Evolutionary conservation across 2,329 filamentous ascomycete genomes (phyloP), one percentile per base, ranked within the genome.

Genomic region (Penicillium sumatraense): DNA sequence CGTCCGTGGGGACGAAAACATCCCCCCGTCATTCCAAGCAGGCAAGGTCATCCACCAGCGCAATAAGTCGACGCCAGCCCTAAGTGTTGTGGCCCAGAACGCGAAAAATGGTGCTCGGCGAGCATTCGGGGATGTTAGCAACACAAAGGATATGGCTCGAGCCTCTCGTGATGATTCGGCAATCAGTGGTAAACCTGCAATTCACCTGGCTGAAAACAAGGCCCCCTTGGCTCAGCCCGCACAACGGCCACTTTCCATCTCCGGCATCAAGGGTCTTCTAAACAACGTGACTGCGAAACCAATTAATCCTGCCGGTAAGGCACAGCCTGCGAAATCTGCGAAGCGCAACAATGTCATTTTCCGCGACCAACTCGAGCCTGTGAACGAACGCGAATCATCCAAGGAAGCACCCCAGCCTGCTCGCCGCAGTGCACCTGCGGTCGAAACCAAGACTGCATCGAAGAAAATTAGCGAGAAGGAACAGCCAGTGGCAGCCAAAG

Each of bases 111-210:
- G 84, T 54, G 81, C 87, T 52, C 95, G 93, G 78, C 87, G 92
- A 63, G 86, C 86, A 11, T 92, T 96, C 74, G 89, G 85, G 47
- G 92, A 96, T 71, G 83, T 95, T 58, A 95, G 89, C 80, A 93
- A 93, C 68, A 86, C 80, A 36, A 75, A 70, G 31, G 76, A 76
- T 58, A 58, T 67, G 27, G 56, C 72, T 27, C 70, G 72, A 16
- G 63, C 68, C 3, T 74, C 70, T 48, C 83, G 84, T 64, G 86
- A 89, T 71, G 86, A 89, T 65, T 79, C 78, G 33, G 77, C 76
- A 49, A 68, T 84, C 53, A 68, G 77, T 20, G 78, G 74, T 57
- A 81, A 82, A 65, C 71, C 79, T 7, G 71, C 75, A 14, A 72
- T 78, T n/a, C 51, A 59, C 27, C 72, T 83, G 14, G 31, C 20